phyloP scores from a whole-genome alignment of 805 yeast genomes.

The Millerozyma miso region DNA sequence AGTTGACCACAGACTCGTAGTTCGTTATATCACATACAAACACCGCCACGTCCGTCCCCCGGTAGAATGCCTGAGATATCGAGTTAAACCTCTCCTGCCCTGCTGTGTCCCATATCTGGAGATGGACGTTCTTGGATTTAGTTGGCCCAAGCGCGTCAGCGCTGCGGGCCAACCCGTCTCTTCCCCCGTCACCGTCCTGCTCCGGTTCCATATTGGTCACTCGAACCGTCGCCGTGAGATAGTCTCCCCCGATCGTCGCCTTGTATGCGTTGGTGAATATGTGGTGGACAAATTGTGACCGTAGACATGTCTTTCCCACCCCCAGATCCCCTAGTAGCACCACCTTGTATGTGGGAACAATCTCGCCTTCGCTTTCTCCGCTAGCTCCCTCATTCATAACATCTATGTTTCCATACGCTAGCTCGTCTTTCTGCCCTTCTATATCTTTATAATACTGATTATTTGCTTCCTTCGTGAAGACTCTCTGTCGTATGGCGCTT shows the following conservation, averaged over 20 bases:
- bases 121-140: conserved; percentile 23
- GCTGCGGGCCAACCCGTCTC: neutral
- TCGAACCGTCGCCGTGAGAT: conserved; percentile 39
- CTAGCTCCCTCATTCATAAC: neutral
- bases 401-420: neutral
- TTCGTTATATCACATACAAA: conserved; percentile 52
- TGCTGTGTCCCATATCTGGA: conserved; percentile 57
- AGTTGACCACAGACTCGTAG: conserved; percentile 46
- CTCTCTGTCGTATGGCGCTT: conserved; percentile 1
- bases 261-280: conserved; percentile 52
- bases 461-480: too few relatives aligned
- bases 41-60: conserved; percentile 56
- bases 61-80: conserved; percentile 50
- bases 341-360: conserved; percentile 37
- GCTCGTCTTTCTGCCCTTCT: neutral
- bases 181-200: neutral
- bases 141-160: neutral
- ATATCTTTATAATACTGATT: too few relatives aligned
- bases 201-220: conserved; percentile 6
- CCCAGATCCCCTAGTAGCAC: conserved; percentile 57
- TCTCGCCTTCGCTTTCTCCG: neutral
- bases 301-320: conserved; percentile 56
- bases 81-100: conserved; percentile 47
- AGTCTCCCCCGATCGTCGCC: conserved; percentile 60
- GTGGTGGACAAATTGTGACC: conserved; percentile 53